Evolutionary conservation across 2,329 filamentous ascomycete species (phyloP), one percentile per base, ranked within the genome.

Genomic region (Kalmusia sp.): DNA sequence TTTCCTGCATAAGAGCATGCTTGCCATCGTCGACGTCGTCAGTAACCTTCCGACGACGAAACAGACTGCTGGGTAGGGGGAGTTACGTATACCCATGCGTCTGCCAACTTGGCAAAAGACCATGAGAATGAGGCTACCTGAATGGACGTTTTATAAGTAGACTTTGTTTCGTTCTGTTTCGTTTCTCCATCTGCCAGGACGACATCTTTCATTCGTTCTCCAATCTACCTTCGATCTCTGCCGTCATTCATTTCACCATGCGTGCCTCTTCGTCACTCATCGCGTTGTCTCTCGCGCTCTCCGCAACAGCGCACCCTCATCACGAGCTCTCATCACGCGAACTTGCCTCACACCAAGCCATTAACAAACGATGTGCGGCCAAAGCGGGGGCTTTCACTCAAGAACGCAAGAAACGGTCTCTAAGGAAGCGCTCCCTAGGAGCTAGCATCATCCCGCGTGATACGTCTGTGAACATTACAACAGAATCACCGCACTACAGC

Each of bases 401-500:
- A 24, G 40, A 15, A 30, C 49, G 52, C 46, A 43, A 52, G 51
- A 57, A 52, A 14, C 54, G 51, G 21, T 50, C 38, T 2, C 38
- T 44, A 8, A 40, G 21, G 24, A 37, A 52, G 6, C 54, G 49
- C 17, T 48, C 45, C 7, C 31, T 48, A 9, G 35, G 37, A 7
- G 5, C 50, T 12, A 40, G 44, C 41, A 46, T 52, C 14, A 52
- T 48, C 19, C 25, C 25, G 21, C 33, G 49, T n/a, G 46, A 47
- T 30, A 53, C 54, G 3, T 47, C 35, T 15, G 46, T 41, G 17
- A 44, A 28, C 24, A 47, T 57, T 24, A 53, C 33, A 4, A 51
- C 34, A 12, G 50, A 57, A 40, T 39, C 41, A 9, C 52, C 52
- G 4, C 54, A 55, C 49, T 58, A 55, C 40, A 28, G 38, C 15